A percentile compares a stretch with the other conserved stretches of the same genome.
Conservation (phyloP, 306 rosid genomes). For the Quercus robur region DNA sequence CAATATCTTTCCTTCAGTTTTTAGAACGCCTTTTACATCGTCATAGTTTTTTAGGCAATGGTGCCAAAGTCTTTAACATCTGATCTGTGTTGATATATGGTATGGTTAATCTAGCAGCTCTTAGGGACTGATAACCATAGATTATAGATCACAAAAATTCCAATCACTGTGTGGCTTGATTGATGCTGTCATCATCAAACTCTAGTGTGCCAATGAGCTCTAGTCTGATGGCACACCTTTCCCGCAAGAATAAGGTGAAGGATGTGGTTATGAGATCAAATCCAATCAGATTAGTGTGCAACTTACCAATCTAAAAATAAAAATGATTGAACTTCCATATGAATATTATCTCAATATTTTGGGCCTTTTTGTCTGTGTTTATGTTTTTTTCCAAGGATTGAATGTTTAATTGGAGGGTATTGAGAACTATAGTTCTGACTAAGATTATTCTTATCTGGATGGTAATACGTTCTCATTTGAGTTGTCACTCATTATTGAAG, state of each 20-base stretch:
- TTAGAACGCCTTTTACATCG: too few species aligned
- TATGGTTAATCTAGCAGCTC: not conserved
- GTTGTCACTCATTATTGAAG: not conserved
- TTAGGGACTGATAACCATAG: not conserved
- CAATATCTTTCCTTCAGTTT: too few species aligned
- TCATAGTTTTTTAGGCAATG: not conserved
- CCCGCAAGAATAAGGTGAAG: not conserved
- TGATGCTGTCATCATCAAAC: not conserved
- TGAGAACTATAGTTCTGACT: not conserved
- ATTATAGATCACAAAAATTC: too few species aligned
- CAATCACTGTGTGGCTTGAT: not conserved
- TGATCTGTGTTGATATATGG: not conserved
- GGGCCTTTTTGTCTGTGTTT: not conserved
- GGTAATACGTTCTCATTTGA: not conserved
- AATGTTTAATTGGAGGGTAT: not conserved
- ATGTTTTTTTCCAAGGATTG: not conserved
- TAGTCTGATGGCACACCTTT: not conserved
- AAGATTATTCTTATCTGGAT: not conserved
- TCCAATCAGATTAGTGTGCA: not conserved
- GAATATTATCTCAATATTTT: too few species aligned
- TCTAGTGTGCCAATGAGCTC: not conserved
- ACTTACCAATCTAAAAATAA: not conserved
- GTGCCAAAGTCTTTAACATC: not conserved
- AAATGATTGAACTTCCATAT: not conserved
- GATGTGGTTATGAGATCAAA: not conserved